Evolutionary conservation across 139 green algal genomes (phyloP).

Genomic region (Chlorella sp.): DNA sequence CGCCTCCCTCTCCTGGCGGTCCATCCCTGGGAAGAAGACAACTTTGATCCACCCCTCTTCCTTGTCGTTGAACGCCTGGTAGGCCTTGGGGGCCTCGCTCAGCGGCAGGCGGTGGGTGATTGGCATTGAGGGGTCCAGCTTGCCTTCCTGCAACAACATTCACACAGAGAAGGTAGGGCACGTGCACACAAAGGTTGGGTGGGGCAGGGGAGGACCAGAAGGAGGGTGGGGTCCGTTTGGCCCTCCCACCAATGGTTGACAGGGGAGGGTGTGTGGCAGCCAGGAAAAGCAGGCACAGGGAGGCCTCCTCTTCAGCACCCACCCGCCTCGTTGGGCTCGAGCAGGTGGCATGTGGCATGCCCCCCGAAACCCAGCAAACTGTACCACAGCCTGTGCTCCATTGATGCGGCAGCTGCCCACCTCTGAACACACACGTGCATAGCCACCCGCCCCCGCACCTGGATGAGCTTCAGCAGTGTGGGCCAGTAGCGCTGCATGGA

Average conservation of each 20-base stretch:
- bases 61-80: constrained; percentile 83
- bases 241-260: too few species aligned
- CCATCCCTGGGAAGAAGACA: constrained; percentile 53
- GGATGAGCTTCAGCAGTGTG: constrained; percentile 56
- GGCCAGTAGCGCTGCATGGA: constrained; percentile 65
- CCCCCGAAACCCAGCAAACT: too few species aligned
- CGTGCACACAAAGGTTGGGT: not conserved
- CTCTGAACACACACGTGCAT: too few species aligned
- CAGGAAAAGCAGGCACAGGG: too few species aligned
- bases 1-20: not conserved
- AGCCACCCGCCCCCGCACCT: not conserved
- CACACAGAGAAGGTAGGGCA: not conserved
- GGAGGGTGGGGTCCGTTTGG: too few species aligned
- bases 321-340: too few species aligned
- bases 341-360: too few species aligned
- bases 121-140: constrained; percentile 65
- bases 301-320: too few species aligned
- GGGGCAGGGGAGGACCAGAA: not conserved
- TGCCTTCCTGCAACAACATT: not conserved
- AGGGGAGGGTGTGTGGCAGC: not conserved
- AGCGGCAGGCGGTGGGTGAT: constrained; percentile 77
- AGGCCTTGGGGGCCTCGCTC: constrained; percentile 57
- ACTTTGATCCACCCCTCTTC: constrained; percentile 68
- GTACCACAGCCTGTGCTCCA: too few species aligned
- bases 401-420: too few species aligned